Percentiles rank a stretch among this genome's conserved stretches.
Evolutionary conservation across 2,329 filamentous ascomycete species (phyloP).

Genomic region (Epichloe aotearoae): DNA sequence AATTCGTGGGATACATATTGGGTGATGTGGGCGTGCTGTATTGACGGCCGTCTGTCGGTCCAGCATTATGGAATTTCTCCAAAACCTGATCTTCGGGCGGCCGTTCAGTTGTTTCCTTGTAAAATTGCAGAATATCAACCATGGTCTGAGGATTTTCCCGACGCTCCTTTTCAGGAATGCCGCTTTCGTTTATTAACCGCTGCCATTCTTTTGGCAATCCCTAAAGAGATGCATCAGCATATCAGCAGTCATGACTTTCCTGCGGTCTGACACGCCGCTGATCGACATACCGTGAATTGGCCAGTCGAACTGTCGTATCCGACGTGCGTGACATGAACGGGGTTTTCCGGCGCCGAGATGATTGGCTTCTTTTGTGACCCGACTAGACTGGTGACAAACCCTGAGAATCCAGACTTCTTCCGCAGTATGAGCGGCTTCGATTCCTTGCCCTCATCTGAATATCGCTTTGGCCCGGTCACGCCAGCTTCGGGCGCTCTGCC

Average conservation of each 20-base stretch:
- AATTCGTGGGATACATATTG: conserved; percentile 40
- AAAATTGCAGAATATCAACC: conserved; percentile 90
- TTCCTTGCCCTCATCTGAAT: conserved; percentile 64
- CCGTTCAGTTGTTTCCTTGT: conserved; percentile 81
- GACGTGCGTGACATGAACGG: conserved; percentile 94
- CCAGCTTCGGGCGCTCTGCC: conserved; percentile 27
- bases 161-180: conserved; percentile 91
- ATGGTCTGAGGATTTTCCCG: conserved; percentile 92
- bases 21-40: conserved; percentile 32
- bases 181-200: conserved; percentile 84
- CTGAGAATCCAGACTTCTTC: conserved; percentile 82
- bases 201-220: conserved; percentile 98
- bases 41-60: conserved; percentile 40
- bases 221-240: conserved; percentile 30
- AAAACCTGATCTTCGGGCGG: conserved; percentile 76
- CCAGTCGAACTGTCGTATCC: conserved; percentile 94
- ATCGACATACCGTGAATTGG: conserved; percentile 66
- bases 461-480: conserved; percentile 49
- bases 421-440: conserved; percentile 48
- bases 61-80: conserved; percentile 91
- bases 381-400: conserved; percentile 71
- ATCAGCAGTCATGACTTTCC: too few species aligned
- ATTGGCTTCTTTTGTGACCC: conserved; percentile 80
- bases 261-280: not conserved
- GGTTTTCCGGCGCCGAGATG: conserved; percentile 96